Percentiles rank a stretch among this genome's conserved stretches.
Conservation (phyloP, 2,329 filamentous ascomycete species). For the Paradendryphiella salina region DNA sequence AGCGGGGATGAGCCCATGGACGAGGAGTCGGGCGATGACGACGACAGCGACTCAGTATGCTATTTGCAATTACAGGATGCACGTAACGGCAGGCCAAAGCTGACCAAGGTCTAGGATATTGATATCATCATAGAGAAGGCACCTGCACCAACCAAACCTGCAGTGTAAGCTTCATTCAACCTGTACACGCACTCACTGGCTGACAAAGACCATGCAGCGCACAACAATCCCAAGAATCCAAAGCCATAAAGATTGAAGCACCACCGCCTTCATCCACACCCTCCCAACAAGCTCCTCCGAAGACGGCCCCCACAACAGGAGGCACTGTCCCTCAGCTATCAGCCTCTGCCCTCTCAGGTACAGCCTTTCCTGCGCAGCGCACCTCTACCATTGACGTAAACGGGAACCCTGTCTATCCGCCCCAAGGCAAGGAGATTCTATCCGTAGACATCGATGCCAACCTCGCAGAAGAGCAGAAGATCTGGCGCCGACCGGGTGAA, state of each 20-base stretch:
- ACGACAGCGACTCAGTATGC: slow-evolving; percentile 51
- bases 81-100: slow-evolving; percentile 16
- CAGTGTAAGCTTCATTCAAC: slow-evolving; percentile 26
- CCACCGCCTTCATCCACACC: slow-evolving; percentile 33
- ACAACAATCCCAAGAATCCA: slow-evolving; percentile 37
- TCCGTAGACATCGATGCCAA: slow-evolving; percentile 58
- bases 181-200: background rate
- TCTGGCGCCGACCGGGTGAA: slow-evolving; percentile 91
- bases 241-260: slow-evolving; percentile 46
- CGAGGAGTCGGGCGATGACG: slow-evolving; percentile 52
- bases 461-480: slow-evolving; percentile 74
- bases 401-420: slow-evolving; percentile 76
- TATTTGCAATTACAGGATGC: background rate
- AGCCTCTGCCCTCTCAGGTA: slow-evolving; percentile 31
- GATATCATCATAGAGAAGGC: slow-evolving; percentile 57
- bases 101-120: slow-evolving; percentile 51
- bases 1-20: slow-evolving; percentile 52
- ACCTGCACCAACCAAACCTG: slow-evolving; percentile 47
- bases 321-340: slow-evolving; percentile 30
- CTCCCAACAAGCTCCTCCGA: slow-evolving; percentile 12
- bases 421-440: slow-evolving; percentile 72
- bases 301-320: slow-evolving; percentile 7
- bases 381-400: slow-evolving; percentile 86
- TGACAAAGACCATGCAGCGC: slow-evolving; percentile 26
- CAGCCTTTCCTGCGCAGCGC: slow-evolving; percentile 62